Evolutionary conservation across 768 basidiomycete species (phyloP), one percentile per base, ranked within the genome.

Genomic region (Tricholoma sp.): DNA sequence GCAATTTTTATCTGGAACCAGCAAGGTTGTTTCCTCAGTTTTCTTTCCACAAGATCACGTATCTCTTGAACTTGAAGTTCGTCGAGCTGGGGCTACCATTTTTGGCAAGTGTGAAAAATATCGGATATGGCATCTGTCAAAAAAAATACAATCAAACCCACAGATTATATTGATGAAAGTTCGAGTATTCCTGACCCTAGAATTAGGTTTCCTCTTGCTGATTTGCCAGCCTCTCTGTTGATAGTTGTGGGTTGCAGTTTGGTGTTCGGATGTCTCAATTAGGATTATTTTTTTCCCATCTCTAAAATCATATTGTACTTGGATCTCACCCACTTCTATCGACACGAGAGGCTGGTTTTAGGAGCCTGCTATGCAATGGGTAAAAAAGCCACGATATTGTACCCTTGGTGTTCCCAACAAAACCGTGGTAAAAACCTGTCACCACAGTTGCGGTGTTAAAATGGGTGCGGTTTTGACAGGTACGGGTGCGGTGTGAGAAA

Each of bases 11-110:
- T 43, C 29, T 60, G 59, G 22, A 49, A 49, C 59, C 56, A 60
- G 52, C 60, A 61, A 9, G 54, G 54, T 7, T 19, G 37, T 29
- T 55, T 55, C 7, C 10, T 29, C 24, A 57, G 54, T 75, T 75
- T 53, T 19, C 4, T 14, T 14, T 50, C 14, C 14, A 58, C 47
- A 24, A 58, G 53, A 32, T 55, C 52, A n/a, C 47, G 35, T 19
- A 54, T 54, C 8, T 54, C 27, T 43, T 50, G 45, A 3, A 58
- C 39, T 34, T 8, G 4, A 34, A 34, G 34, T 34, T 11, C 7
- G 43, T 29, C 52, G 50, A 57, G 22, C 49, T 32, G 19, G 31
- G 52, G 14, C 37, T 39, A 39, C 14, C 37, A 16, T n/a, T 39
- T 39, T n/a, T 39, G 37, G 37, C 37, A 39, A 39, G n/a, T 39